Evolutionary conservation across 2,329 filamentous ascomycete species (phyloP), one percentile per base, ranked within the genome.

Genomic region (Proliferodiscus dingleyae): DNA sequence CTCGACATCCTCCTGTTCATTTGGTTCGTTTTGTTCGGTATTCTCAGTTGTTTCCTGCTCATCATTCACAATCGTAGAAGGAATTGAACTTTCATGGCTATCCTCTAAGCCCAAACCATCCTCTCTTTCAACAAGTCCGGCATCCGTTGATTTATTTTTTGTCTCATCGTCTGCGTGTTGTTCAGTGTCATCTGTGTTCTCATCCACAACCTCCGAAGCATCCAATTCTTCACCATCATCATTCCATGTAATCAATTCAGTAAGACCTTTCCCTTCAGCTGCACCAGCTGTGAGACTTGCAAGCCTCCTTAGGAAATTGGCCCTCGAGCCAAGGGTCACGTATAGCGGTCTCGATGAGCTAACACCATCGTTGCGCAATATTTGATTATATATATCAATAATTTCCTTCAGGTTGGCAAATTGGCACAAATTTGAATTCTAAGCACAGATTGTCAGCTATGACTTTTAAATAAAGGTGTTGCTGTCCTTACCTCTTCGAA

Each of bases 351-450:
- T 71, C 2, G 73, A 71, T 18, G 70, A 62, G 42, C 71, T 65
- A 32, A 69, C 62, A 19, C 72, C 77, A 59, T 84, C 81, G 57
- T 85, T 81, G 24, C 69, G 69, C 52, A 76, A 72, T 37, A 87
- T 66, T 13, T 71, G 68, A 47, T 81, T 63, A 56, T 82, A 83
- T 37, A 83, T 61, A 42, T 78, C 71, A 47, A 85, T 64, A 36
- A 87, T 67, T 46, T 81, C 71, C 37, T 72, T 66, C 41, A 85
- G 66, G 38, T 74, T 73, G 50, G 75, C 64, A 55, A 71, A 65
- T 53, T 68, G 65, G 38, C 71, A 62, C 58, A 73, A 64, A 30
- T 64, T 60, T 34, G 73, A 77, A 58, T 73, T 71, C 75, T 80
- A 52, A 10, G 29, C 8, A 40, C 23, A 47, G 39, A 21, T n/a